These are phyloP conservation scores for Clavariopsis aquatica DNA, from an alignment of 495 filamentous ascomycete genomes.

Conservation along the genomic window DNA sequence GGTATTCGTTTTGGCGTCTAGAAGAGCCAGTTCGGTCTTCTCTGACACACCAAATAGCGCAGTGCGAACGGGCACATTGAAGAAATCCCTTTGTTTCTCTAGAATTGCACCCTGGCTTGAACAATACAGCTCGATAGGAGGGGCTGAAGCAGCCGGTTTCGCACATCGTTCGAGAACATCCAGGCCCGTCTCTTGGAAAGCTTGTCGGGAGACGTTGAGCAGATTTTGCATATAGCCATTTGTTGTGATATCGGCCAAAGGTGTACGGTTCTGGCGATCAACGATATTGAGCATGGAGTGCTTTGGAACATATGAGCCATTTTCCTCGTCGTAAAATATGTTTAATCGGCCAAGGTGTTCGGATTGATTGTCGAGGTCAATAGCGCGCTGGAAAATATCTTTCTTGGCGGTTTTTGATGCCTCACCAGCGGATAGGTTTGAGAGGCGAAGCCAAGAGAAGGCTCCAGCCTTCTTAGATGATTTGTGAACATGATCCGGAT, in stretches of 20 bases:
- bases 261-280: slow-evolving; percentile 64
- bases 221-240: slow-evolving; percentile 74
- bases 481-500: slow-evolving; percentile 71
- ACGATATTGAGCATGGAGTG: slow-evolving; percentile 81
- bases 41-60: slow-evolving; percentile 68
- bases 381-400: slow-evolving; percentile 65
- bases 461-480: slow-evolving; percentile 57
- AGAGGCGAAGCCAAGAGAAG: slow-evolving; percentile 91
- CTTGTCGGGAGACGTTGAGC: slow-evolving; percentile 72
- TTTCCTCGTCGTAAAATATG: slow-evolving; percentile 63
- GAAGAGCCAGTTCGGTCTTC: slow-evolving; percentile 69
- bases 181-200: slow-evolving; percentile 70
- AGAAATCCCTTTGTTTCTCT: slow-evolving; percentile 74
- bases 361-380: slow-evolving; percentile 52
- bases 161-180: slow-evolving; percentile 77
- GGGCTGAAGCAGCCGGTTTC: slow-evolving; percentile 74
- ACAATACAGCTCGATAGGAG: slow-evolving; percentile 78
- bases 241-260: slow-evolving; percentile 67
- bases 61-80: slow-evolving; percentile 73
- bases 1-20: slow-evolving; percentile 67
- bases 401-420: slow-evolving; percentile 65
- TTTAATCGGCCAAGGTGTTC: slow-evolving; percentile 51
- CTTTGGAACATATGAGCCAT: slow-evolving; percentile 60
- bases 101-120: slow-evolving; percentile 64
- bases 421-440: slow-evolving; percentile 73